Conservation (phyloP, 225 moss, liverwort and hornwort genomes). For the Polytrichum formosum region DNA sequence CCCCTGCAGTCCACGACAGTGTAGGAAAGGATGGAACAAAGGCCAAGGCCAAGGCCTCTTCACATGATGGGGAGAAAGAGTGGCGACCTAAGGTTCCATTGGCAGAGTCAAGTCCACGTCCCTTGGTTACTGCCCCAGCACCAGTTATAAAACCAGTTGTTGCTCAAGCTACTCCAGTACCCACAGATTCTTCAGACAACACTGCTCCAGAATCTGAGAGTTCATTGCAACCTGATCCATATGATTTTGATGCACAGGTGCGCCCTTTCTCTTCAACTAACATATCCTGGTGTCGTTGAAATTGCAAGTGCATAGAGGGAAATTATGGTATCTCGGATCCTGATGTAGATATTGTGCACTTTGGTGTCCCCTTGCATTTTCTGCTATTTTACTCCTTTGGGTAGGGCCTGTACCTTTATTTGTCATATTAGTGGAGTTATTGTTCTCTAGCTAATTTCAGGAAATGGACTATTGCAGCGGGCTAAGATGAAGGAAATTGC, state of each 20-base stretch:
- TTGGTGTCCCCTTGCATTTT: no score
- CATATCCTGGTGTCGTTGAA: no score
- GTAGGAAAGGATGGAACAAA: constrained; percentile 50
- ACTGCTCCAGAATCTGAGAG: constrained; percentile 35
- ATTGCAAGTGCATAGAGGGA: no score
- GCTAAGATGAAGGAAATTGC: constrained; percentile 94
- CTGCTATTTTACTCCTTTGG: no score
- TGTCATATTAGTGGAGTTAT: no score
- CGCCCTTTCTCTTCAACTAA: neutral
- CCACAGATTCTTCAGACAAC: constrained; percentile 42
- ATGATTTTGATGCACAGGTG: constrained; percentile 92
- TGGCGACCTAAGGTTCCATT: constrained; percentile 81
- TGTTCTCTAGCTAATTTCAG: neutral
- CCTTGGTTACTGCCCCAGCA: constrained; percentile 6
- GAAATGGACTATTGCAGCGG: constrained; percentile 48
- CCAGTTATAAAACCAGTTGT: constrained; percentile 16
- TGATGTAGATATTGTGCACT: no score
- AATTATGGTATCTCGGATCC: neutral
- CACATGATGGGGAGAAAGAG: constrained; percentile 94
- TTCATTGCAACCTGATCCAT: constrained; percentile 39
- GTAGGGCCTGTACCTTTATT: no score
- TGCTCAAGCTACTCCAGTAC: constrained; percentile 10
- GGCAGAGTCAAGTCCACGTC: constrained; percentile 38
- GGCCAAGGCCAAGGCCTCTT: constrained; percentile 55
- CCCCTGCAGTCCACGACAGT: constrained; percentile 25